Evolutionary conservation across 352 stramenopile species (phyloP), one percentile per base, ranked within the genome.

Genomic region (Blastocystis sp.): DNA sequence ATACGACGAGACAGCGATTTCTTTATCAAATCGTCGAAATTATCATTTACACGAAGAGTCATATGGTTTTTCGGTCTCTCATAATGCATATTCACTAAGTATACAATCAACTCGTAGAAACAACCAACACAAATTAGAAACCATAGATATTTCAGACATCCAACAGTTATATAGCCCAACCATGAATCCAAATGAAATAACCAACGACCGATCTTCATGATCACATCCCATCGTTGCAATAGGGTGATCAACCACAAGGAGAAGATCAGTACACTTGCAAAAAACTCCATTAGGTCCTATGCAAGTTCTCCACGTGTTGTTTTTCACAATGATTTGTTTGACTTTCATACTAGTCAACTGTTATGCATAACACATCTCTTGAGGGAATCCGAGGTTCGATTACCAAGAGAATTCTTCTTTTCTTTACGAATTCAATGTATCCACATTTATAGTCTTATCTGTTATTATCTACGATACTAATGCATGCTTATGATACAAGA

Each of bases 181-280:
- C 16, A 77, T 3, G 11, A 58, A 32, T 19, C 51, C n/a, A 77
- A 77, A 27, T 9, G 32, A 51, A 77, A 51, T 5, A 77, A 56
- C 16, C 3, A 54, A 27, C 24, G 43, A 2, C 51, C 12, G 27
- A 24, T 19, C 43, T 6, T 24, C 32, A 77, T 6, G 1, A 54
- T 29, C 3, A 29, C 65, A 77, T 77, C 65, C n/a, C 32, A 77
- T 24, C 32, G 32, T 49, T 49, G 43, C 9, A 77, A 51, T n/a
- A 77, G 9, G 19, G 65, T 21, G 11, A 77, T 77, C 5, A 77
- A 32, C 65, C 65, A 77, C 56, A 77, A 19, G 11, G 65, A 77
- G 42, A 59, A 37, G 21, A 52, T 46, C 39, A 46, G 39, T 46
- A 9, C 9, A 46, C 39, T 46, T 46, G 61, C 39, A 35, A 73